These are phyloP conservation scores for Penicillium odoratum DNA, from an alignment of 495 filamentous ascomycete genomes.

Conservation along the genomic window DNA sequence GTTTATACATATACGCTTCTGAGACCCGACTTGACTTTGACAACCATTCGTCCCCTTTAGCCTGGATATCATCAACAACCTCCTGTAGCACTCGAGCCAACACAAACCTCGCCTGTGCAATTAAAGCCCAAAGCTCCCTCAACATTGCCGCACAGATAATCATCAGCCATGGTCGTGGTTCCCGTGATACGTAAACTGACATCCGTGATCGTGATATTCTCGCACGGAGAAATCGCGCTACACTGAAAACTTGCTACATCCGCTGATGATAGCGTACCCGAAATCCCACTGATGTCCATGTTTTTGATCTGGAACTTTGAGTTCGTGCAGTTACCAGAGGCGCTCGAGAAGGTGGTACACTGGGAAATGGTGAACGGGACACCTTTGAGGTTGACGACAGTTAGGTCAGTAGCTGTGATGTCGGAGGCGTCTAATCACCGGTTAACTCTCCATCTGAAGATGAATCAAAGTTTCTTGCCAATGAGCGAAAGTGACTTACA, in stretches of 20 bases:
- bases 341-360: constrained; percentile 39
- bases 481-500: constrained; percentile 26
- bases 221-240: not conserved
- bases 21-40: too few relatives aligned
- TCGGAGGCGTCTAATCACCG: not conserved
- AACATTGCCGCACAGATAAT: constrained; percentile 40
- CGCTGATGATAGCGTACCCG: not conserved
- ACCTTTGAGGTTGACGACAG: constrained; percentile 19
- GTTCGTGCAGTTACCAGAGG: constrained; percentile 39
- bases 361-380: constrained; percentile 38
- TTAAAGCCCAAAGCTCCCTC: constrained; percentile 29
- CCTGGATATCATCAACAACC: not conserved
- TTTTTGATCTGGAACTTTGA: constrained; percentile 37
- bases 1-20: too few relatives aligned
- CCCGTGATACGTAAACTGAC: constrained; percentile 10
- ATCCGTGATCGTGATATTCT: not conserved
- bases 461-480: too few relatives aligned
- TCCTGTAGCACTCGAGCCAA: constrained; percentile 31
- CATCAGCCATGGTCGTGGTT: constrained; percentile 18
- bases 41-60: too few relatives aligned
- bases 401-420: not conserved
- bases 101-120: constrained; percentile 36
- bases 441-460: not conserved
- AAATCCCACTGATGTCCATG: not conserved
- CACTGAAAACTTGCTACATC: not conserved